Base-by-base conservation (phyloP, 2,329 filamentous ascomycete species). In the Neopestalotiopsis clavispora region DNA sequence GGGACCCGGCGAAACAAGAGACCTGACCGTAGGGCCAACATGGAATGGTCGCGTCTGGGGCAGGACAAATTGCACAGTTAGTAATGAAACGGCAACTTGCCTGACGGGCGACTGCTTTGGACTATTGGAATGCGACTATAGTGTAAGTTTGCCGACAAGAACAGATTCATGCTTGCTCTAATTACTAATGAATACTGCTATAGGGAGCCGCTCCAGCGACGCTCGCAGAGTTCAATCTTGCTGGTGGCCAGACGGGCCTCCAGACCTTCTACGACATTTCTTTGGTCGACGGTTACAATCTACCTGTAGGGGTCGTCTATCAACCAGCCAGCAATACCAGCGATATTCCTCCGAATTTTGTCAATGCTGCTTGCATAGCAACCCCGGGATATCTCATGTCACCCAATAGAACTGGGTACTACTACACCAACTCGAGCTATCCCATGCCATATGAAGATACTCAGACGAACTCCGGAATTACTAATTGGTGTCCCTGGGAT, bases 21-120 rank as follows among this genome's bases (percentile, higher is more conserved):
- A 86, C 57, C 82, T 94, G 70, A 89, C 85, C 66, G 92, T 96
- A 30, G 88, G 90, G 12, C 83, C 87, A 64, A 89, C 94, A 73
- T 97, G 93, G 94, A 90, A 93, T 77, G 94, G 94, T 10, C 88
- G 94, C 67, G 84, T 96, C 34, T 96, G 93, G 94, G 94, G 90
- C 13, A 86, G 94, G 67, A 95, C 93, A 20, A 96, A 96, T 77
- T 97, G 94, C 81, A 92, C 88, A 52, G 94, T 94, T 78, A 89
- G 91, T 73, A 84, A 84, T 17, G 86, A 89, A 62, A 91, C 90
- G 1, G 89, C 85, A 65, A 90, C 91, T 28, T 96, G 94, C 79
- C 79, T 84, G 65, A 94, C 93, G 2, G 93, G 93, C 7, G 93
- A 96, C 78, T 96, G 94, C 78, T 89, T 90, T 69, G 90, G 90